These are phyloP conservation scores for Lathyrus tuberosus DNA, from an alignment of 306 rosid species.

Conservation along the genomic window DNA sequence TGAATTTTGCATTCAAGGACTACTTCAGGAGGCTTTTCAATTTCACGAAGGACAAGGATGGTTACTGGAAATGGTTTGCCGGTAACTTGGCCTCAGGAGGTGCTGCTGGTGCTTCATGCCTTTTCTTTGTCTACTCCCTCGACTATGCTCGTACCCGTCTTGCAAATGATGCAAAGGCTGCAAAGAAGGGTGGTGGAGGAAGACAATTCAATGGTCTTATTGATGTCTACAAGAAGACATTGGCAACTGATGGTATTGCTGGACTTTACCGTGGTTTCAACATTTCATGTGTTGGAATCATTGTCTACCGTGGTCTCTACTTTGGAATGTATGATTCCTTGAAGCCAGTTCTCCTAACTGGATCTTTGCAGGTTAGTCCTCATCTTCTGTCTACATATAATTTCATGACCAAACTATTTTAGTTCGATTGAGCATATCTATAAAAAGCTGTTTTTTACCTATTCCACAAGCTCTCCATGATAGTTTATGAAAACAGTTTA, in stretches of 20 bases:
- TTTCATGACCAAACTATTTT: too few relatives aligned
- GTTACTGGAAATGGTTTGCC: conserved; percentile 92
- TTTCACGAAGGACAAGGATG: conserved; percentile 80
- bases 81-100: conserved; percentile 90
- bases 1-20: conserved; percentile 91
- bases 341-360: conserved; percentile 74
- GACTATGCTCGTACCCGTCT: conserved; percentile 90
- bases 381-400: too few relatives aligned
- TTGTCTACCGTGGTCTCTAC: conserved; percentile 86
- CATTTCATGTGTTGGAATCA: conserved; percentile 81
- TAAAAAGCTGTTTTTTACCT: neutral
- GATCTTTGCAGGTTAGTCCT: conserved; percentile 58
- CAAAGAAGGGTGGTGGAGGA: conserved; percentile 83
- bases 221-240: conserved; percentile 81
- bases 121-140: conserved; percentile 70
- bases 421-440: too few relatives aligned
- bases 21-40: conserved; percentile 94
- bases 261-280: conserved; percentile 92
- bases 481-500: neutral
- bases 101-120: conserved; percentile 89
- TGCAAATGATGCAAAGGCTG: conserved; percentile 76
- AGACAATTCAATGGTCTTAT: conserved; percentile 79
- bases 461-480: neutral
- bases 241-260: conserved; percentile 75
- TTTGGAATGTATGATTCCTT: conserved; percentile 83